Percentiles rank a stretch among this genome's conserved stretches.
These are phyloP conservation scores for Aspergillus candidus DNA, from an alignment of 2,329 filamentous ascomycete genomes.

Conservation along the genomic window DNA sequence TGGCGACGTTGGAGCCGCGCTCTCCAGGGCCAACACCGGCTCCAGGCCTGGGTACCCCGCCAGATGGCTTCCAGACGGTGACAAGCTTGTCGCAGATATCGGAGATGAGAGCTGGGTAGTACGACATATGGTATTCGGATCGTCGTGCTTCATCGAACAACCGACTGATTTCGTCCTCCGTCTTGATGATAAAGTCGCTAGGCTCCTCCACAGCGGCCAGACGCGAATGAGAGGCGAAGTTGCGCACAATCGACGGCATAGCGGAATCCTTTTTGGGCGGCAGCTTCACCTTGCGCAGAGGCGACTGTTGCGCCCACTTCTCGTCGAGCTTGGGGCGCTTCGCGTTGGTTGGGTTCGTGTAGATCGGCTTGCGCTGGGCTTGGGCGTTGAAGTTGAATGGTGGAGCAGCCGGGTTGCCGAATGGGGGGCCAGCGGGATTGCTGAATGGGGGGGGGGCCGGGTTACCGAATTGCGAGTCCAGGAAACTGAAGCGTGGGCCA, in stretches of 20 bases:
- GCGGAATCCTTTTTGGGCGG: constrained; percentile 51
- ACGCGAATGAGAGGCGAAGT: constrained; percentile 54
- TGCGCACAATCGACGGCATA: constrained; percentile 66
- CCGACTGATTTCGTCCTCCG: constrained; percentile 62
- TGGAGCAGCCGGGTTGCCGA: constrained; percentile 18
- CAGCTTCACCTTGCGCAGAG: constrained; percentile 28
- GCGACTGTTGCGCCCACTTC: constrained; percentile 30
- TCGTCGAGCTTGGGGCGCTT: constrained; percentile 40
- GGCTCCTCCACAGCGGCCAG: constrained; percentile 61
- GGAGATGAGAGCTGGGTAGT: constrained; percentile 28
- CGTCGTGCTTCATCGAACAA: constrained; percentile 50
- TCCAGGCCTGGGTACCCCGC: constrained; percentile 42
- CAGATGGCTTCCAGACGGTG: constrained; percentile 27
- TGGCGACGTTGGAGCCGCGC: constrained; percentile 59
- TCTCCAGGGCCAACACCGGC: constrained; percentile 61
- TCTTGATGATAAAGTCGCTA: constrained; percentile 65
- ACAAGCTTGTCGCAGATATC: constrained; percentile 31
- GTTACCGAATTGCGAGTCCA: constrained; percentile 28
- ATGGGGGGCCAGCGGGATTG: too few species aligned
- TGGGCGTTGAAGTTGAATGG: constrained; percentile 6
- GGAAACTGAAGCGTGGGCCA: constrained; percentile 22
- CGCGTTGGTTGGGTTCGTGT: constrained; percentile 38
- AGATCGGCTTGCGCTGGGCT: constrained; percentile 32
- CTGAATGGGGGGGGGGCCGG: constrained; percentile 14
- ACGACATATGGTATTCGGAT: constrained; percentile 25